Conservation (phyloP, 257 asterid species). For the Penstemon davidsonii region DNA sequence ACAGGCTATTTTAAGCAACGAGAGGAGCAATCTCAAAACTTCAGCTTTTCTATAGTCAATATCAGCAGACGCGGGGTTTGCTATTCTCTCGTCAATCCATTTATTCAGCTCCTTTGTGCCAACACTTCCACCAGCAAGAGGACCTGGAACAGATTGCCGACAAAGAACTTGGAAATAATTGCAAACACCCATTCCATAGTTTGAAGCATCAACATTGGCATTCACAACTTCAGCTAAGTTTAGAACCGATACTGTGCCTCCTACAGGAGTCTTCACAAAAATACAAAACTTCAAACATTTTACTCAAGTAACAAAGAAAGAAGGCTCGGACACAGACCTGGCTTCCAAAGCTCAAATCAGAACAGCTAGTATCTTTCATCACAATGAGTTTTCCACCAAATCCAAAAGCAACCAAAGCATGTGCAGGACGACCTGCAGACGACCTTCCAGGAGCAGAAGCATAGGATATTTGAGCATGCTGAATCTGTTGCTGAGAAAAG, state of each 20-base stretch:
- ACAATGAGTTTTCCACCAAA: slow-evolving; percentile 95
- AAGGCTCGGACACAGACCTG: slow-evolving; percentile 62
- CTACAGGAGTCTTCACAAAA: slow-evolving; percentile 59
- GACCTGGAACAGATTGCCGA: slow-evolving; percentile 77
- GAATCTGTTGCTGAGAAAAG: slow-evolving; percentile 57
- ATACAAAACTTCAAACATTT: slow-evolving; percentile 30
- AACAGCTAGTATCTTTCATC: slow-evolving; percentile 54
- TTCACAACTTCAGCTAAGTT: slow-evolving; percentile 69
- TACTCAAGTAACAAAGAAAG: slow-evolving; percentile 23
- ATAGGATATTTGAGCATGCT: slow-evolving; percentile 52
- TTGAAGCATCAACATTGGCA: slow-evolving; percentile 43
- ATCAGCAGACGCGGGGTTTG: slow-evolving; percentile 44
- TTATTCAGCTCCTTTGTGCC: slow-evolving; percentile 76
- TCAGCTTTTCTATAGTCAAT: slow-evolving; percentile 59
- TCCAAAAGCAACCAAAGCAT: slow-evolving; percentile 91
- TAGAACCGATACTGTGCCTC: slow-evolving; percentile 70
- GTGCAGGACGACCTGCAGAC: slow-evolving; percentile 92
- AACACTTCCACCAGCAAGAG: slow-evolving; percentile 83
- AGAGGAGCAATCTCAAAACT: slow-evolving; percentile 70
- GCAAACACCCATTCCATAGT: slow-evolving; percentile 45
- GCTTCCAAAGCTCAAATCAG: slow-evolving; percentile 53
- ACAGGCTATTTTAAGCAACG: slow-evolving; percentile 78
- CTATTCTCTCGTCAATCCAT: slow-evolving; percentile 89
- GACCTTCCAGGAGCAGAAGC: slow-evolving; percentile 67
- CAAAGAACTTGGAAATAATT: slow-evolving; percentile 67